Conservation (phyloP, 1,284 basidiomycete genomes). For the Sporisorium iseilematis-ciliati region DNA sequence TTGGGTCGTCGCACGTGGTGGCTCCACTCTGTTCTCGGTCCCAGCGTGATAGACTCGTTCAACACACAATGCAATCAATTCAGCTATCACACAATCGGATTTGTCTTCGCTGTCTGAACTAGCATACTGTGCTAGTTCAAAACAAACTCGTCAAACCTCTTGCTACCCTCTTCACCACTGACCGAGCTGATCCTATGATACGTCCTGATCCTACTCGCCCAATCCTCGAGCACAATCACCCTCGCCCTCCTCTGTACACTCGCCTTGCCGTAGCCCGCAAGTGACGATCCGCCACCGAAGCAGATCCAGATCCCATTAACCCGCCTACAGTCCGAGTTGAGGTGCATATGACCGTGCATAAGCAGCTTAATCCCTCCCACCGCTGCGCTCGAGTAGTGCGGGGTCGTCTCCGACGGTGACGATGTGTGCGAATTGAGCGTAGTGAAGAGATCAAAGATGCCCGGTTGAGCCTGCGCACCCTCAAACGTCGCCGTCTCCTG, state of each 20-base stretch:
- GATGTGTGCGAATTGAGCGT: constrained; percentile 22
- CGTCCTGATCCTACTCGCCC: constrained; percentile 87
- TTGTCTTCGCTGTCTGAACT: no score
- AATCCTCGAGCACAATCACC: constrained; percentile 73
- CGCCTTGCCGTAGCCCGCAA: constrained; percentile 51
- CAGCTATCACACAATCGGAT: no score
- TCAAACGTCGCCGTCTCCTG: constrained; percentile 44
- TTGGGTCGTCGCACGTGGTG: no score
- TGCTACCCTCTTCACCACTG: neutral
- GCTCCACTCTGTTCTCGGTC: neutral
- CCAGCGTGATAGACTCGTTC: neutral
- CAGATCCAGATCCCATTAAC: constrained; percentile 90
- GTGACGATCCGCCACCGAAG: constrained; percentile 84
- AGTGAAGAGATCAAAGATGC: constrained; percentile 59
- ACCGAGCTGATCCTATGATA: constrained; percentile 82
- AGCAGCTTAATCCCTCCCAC: constrained; percentile 38
- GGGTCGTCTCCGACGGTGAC: neutral
- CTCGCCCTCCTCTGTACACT: constrained; percentile 43
- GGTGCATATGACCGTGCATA: constrained; percentile 64
- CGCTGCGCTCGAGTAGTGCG: neutral
- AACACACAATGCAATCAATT: no score
- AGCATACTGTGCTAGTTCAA: constrained; percentile 8
- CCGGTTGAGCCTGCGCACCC: constrained; percentile 56
- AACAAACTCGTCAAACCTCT: constrained; percentile 37
- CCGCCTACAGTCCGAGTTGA: constrained; percentile 82